These are phyloP conservation scores for Meripilus lineatus DNA, from an alignment of 1,284 basidiomycete species.

Conservation along the genomic window DNA sequence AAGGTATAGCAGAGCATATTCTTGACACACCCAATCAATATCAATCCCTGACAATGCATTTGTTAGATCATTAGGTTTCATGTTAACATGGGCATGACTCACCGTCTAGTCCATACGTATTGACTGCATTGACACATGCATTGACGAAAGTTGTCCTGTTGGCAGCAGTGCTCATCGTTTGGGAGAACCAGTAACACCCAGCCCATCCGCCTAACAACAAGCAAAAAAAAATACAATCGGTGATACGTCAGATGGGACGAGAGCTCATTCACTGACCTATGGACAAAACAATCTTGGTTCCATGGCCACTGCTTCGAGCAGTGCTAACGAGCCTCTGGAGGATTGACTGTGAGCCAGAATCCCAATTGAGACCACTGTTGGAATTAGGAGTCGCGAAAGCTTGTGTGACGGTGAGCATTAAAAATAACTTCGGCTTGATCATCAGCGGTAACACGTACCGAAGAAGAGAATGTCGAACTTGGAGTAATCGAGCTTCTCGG, in stretches of 20 bases:
- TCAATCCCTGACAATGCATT: conserved; percentile 44
- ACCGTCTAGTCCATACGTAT: conserved; percentile 63
- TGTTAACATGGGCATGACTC: too few relatives aligned
- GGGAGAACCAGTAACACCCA: conserved; percentile 60
- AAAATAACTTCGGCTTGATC: conserved; percentile 1
- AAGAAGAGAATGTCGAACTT: conserved; percentile 74
- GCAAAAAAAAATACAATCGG: neutral
- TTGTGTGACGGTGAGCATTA: conserved; percentile 17
- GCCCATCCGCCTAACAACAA: conserved; percentile 41
- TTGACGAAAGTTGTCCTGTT: conserved; percentile 55
- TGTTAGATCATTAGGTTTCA: conserved; percentile 4
- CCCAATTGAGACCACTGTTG: conserved; percentile 51
- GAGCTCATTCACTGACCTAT: conserved; percentile 49
- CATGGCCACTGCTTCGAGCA: conserved; percentile 53
- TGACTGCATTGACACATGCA: conserved; percentile 56
- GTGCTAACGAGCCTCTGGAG: conserved; percentile 59
- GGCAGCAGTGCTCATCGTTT: conserved; percentile 43
- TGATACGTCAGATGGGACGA: neutral
- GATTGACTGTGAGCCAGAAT: conserved; percentile 47
- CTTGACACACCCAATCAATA: conserved; percentile 66
- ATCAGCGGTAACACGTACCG: conserved; percentile 24
- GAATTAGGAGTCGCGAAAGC: conserved; percentile 72
- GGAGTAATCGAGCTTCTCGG: conserved; percentile 62
- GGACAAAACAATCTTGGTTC: conserved; percentile 64
- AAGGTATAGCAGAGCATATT: neutral